Base-by-base conservation (phyloP, 2,329 filamentous ascomycete genomes). In the Akanthomyces dipterigenus region DNA sequence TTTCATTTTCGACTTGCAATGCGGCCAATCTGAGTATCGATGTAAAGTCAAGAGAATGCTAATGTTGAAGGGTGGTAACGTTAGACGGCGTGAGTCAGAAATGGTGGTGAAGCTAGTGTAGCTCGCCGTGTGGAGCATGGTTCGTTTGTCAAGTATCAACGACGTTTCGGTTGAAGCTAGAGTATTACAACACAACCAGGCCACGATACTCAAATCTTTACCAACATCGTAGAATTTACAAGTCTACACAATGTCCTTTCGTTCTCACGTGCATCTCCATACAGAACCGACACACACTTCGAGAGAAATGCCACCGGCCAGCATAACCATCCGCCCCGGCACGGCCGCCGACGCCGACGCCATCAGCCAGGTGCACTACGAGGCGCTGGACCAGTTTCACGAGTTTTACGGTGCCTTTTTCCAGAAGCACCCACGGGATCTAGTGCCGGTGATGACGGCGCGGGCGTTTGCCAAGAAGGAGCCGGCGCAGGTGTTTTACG, bases 361-460 rank as follows among this genome's bases (percentile, higher is more conserved):
- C 28, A 67, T 68, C 3, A 57, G 56, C 5, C 45, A 50, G 18
- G 58, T 62, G 12, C 66, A 68, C 20, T 66, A 66, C 36, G 61
- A 62, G 34, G 66, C 66, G 9, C 59, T 69, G 8, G 55, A 55
- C 0, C 42, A 16, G 11, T 65, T 63, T 40, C 60, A 68, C 54
- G 61, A 62, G 2, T 67, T 69, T 14, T 68, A 68, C 56, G 62
- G 43, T 2, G 61, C 64, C 0, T 68, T 68, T 26, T 66, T 68
- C 28, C 53, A 51, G 3, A 58, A 16, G 20, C 48, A 63, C 18
- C 65, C 66, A 6, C 31, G 46, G 1, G 63, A 68, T 1, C 57
- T 65, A 3, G 24, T 68, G 1, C 55, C 20, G 1, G 6, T 8
- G 3, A 48, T 62, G 12, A 68, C 62, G 14, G 26, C 9, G 0